Evolutionary conservation across 768 basidiomycete species (phyloP), one percentile per base, ranked within the genome.

Genomic region (Clathrus columnatus): DNA sequence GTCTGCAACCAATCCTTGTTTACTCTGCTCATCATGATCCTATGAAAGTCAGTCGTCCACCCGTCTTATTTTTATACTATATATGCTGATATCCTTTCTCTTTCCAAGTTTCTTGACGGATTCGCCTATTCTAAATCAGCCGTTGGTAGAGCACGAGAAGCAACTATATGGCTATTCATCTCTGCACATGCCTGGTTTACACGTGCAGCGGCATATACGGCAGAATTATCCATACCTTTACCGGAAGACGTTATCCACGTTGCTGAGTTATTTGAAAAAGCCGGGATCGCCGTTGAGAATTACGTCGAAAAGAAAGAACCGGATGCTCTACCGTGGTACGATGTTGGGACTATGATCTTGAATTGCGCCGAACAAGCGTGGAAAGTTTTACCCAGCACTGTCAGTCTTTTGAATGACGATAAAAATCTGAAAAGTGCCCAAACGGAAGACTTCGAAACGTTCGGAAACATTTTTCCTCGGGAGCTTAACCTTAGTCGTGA

Each of bases 271-370:
- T 48, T 46, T 27, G 16, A 23, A 20, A 41, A 48, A 16, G 20
- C 23, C 23, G 28, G 14, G n/a, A 11, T 28, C 5, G 10, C 21
- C 18, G 44, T 46, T 5, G 46, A 48, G 17, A 23, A 44, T 20
- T 55, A 46, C 28, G 26, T 55, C 14, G 23, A 55, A 48, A 30
- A 48, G 17, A 27, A 32, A 28, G 11, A 21, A 18, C 54, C 46
- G 4, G 54, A 55, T 18, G 30, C 10, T 24, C 17, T 24, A 27
- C 23, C 26, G 14, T 55, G 54, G 54, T 23, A 26, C 5, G 46
- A 47, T 4, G 54, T 55, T 10, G 54, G 54, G n/a, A 30, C 18
- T n/a, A 47, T 29, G 20, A 55, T 55, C 14, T 7, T 55, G 14
- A 20, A 47, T 14, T 27, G 23, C 21, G 17, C 45, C 21, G 27